Evolutionary conservation across 2,329 filamentous ascomycete species (phyloP).

Genomic region (Aspergillus puulaauensis): DNA sequence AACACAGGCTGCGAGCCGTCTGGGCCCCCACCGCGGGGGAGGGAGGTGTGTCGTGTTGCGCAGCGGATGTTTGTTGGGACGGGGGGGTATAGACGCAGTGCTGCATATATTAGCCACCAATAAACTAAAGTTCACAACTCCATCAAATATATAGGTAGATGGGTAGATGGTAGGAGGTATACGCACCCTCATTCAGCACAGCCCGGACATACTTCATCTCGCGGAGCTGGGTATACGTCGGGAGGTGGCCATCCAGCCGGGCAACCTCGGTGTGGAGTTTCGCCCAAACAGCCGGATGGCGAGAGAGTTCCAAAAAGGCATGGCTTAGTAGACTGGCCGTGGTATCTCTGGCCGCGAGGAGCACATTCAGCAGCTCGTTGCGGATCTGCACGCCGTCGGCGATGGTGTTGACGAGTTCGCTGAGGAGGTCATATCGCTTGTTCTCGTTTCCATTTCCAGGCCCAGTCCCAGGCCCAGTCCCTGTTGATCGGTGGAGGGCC

Average conservation of each 20-base stretch:
- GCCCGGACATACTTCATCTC: conserved; percentile 40
- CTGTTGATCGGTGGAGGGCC: conserved; percentile 6
- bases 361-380: conserved; percentile 51
- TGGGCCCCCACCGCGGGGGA: conserved; percentile 59
- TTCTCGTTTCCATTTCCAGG: neutral
- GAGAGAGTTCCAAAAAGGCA: conserved; percentile 21
- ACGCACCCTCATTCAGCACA: conserved; percentile 27
- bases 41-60: conserved; percentile 42
- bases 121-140: neutral
- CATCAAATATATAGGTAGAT: too few species aligned
- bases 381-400: conserved; percentile 48
- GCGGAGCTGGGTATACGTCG: conserved; percentile 14
- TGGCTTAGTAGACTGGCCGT: conserved; percentile 49
- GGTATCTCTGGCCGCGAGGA: conserved; percentile 55
- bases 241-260: conserved; percentile 6
- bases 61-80: conserved; percentile 48
- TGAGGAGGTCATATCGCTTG: conserved; percentile 48
- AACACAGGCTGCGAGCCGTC: conserved; percentile 61
- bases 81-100: conserved; percentile 46
- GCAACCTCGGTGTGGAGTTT: neutral
- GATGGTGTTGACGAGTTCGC: conserved; percentile 48
- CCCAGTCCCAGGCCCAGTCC: neutral
- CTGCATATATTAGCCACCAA: conserved; percentile 26
- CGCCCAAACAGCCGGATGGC: conserved; percentile 15
- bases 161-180: neutral